Evolutionary conservation across 345 rosid species (phyloP).

Genomic region (Camelina neglecta): DNA sequence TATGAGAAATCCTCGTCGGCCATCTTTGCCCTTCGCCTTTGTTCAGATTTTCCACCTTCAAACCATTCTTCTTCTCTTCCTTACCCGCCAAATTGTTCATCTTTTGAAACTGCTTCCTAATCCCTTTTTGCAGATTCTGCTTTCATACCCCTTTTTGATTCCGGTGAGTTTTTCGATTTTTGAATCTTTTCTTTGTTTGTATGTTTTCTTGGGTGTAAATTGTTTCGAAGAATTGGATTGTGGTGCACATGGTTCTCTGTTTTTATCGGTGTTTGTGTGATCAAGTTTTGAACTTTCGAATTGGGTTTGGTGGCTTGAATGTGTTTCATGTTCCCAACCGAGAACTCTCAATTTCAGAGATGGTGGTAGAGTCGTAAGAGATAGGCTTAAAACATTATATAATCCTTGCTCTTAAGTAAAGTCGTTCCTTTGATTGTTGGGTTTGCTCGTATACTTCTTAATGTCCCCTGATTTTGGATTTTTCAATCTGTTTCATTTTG

Average conservation of each 20-base stretch:
- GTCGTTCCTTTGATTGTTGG: conserved; percentile 4
- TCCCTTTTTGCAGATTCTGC: neutral
- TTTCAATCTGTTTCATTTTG: too few species aligned
- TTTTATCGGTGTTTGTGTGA: neutral
- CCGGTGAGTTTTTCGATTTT: conserved; percentile 29
- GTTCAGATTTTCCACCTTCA: conserved; percentile 38
- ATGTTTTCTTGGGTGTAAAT: neutral
- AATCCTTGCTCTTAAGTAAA: neutral
- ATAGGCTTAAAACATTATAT: neutral
- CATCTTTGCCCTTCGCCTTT: conserved; percentile 41
- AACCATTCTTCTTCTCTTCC: conserved; percentile 10
- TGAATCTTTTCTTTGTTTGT: neutral
- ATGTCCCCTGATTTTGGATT: too few species aligned
- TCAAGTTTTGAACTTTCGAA: conserved; percentile 23
- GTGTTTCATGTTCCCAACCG: neutral
- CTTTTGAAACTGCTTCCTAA: conserved; percentile 22
- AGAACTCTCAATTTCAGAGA: conserved; percentile 2
- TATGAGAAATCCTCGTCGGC: conserved; percentile 16
- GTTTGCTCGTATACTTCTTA: neutral
- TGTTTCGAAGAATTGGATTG: neutral
- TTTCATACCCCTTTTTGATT: neutral
- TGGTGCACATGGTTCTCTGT: neutral
- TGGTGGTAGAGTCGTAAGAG: neutral
- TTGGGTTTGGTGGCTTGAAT: conserved; percentile 10
- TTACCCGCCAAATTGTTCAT: conserved; percentile 43